These are phyloP conservation scores for Secale cereale DNA, from an alignment of 176 grass and related monocot species.

Conservation along the genomic window DNA sequence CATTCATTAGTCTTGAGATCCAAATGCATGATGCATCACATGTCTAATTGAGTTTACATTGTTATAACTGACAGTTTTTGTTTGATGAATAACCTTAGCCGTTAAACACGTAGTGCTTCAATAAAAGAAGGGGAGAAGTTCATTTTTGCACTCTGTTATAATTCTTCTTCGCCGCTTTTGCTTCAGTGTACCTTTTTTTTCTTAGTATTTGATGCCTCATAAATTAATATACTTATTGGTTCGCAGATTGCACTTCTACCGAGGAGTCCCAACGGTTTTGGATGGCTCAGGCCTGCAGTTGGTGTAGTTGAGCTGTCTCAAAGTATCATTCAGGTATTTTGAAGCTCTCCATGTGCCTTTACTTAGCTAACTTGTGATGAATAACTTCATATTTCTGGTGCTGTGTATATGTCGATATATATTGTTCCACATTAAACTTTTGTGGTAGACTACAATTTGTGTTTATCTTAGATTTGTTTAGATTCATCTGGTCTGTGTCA, in stretches of 20 bases:
- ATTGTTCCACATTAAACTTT: not conserved
- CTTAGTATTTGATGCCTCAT: not conserved
- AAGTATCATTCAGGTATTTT: slow-evolving; percentile 87
- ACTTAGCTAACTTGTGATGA: not conserved
- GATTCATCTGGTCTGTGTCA: not conserved
- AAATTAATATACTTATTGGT: not conserved
- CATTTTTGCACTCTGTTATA: not conserved
- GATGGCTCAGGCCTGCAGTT: slow-evolving; percentile 92
- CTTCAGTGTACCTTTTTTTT: not conserved
- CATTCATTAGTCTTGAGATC: not conserved
- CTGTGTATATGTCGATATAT: not conserved
- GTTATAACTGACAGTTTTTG: not conserved
- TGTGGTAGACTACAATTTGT: not conserved
- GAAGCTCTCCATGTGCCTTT: not conserved
- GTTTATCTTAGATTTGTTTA: not conserved
- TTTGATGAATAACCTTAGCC: not conserved
- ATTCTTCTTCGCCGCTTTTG: not conserved
- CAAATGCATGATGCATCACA: not conserved
- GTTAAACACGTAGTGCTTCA: not conserved
- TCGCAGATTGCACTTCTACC: slow-evolving; percentile 91
- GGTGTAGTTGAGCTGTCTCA: slow-evolving; percentile 98
- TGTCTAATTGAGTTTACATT: not conserved
- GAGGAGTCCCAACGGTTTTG: slow-evolving; percentile 68
- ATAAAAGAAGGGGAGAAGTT: not conserved
- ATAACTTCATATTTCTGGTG: not conserved